phyloP scores from a whole-genome alignment of 345 rosid species.

The Lumnitzera racemosa region DNA sequence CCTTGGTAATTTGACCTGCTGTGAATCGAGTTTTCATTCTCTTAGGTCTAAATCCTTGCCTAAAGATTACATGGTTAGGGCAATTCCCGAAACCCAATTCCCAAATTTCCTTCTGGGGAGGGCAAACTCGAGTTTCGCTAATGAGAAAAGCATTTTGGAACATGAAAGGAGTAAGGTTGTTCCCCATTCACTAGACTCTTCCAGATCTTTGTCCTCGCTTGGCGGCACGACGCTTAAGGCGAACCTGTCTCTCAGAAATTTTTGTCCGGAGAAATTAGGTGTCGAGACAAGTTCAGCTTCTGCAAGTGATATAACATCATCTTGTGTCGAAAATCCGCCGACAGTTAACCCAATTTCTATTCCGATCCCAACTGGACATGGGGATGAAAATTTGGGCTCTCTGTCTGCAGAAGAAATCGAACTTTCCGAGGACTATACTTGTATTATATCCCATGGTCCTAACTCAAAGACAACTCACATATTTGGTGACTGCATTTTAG shows the following conservation, averaged over 20 bases:
- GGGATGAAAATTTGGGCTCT: constrained; percentile 19
- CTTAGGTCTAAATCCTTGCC: constrained; percentile 38
- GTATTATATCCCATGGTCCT: constrained; percentile 63
- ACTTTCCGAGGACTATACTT: constrained; percentile 66
- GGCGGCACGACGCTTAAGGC: constrained; percentile 10
- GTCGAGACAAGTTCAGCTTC: constrained; percentile 17
- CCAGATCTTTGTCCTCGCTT: constrained; percentile 6
- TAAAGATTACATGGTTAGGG: constrained; percentile 24
- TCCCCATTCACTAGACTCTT: neutral
- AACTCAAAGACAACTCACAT: constrained; percentile 56
- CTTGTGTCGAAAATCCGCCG: constrained; percentile 13
- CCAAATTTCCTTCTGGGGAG: constrained; percentile 1
- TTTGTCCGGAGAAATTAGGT: constrained; percentile 13
- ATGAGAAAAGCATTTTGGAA: constrained; percentile 10
- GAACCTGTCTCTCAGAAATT: constrained; percentile 13
- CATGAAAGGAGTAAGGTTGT: constrained; percentile 2
- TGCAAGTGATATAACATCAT: constrained; percentile 13
- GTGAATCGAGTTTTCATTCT: constrained; percentile 11
- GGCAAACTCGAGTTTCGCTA: constrained; percentile 1
- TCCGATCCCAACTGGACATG: constrained; percentile 27
- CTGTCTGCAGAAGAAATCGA: constrained; percentile 47
- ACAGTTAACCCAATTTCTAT: constrained; percentile 29
- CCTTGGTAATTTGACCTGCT: neutral
- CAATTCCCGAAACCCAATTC: constrained; percentile 9
- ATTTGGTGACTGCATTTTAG: constrained; percentile 49